Evolutionary conservation across 2,329 filamentous ascomycete genomes (phyloP).

Genomic region (Herpotrichia juniperi): DNA sequence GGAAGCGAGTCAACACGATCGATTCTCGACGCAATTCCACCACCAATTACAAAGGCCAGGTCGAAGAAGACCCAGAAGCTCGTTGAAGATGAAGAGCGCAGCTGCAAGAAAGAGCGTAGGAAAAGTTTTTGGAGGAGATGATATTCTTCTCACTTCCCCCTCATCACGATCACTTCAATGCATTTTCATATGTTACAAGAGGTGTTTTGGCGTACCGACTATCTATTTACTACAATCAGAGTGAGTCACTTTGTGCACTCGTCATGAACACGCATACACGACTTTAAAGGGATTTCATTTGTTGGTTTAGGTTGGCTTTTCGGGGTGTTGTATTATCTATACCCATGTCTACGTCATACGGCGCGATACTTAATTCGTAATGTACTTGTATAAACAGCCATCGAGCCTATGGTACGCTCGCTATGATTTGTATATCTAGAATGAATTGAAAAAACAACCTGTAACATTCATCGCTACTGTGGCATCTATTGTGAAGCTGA

Average conservation of each 20-base stretch:
- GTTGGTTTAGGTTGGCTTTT: neutral
- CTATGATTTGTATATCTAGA: neutral
- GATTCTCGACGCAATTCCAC: conserved; percentile 8
- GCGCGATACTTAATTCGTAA: neutral
- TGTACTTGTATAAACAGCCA: neutral
- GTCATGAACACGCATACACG: neutral
- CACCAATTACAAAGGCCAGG: conserved; percentile 7
- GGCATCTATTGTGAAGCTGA: neutral
- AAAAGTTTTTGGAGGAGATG: conserved; percentile 14
- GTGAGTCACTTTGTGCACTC: neutral
- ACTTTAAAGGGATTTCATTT: neutral
- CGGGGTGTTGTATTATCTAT: neutral
- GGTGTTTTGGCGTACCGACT: neutral
- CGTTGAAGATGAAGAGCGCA: conserved; percentile 4
- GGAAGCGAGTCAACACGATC: conserved; percentile 3
- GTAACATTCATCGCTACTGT: neutral
- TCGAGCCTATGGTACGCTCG: neutral
- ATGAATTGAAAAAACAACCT: neutral
- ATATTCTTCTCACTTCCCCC: neutral
- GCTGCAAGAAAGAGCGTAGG: conserved; percentile 12
- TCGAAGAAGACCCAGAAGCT: neutral
- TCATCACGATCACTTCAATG: neutral
- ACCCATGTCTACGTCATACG: neutral
- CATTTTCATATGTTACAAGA: neutral
- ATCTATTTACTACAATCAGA: neutral